phyloP scores from a whole-genome alignment of 2,329 filamentous ascomycete species.

The Phyllosticta ampelicida region DNA sequence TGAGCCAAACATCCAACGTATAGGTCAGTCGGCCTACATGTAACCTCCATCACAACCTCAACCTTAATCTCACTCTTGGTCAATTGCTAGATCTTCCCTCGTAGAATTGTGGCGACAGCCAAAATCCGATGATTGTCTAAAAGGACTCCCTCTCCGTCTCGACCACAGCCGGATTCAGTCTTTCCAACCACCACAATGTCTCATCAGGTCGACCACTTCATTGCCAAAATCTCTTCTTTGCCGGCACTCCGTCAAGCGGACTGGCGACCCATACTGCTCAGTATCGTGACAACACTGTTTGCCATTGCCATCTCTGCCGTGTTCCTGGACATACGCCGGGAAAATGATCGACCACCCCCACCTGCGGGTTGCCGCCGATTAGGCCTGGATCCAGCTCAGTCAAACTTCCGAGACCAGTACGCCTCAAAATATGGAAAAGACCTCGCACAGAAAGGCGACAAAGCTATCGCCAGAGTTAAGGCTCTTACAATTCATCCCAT shows the following conservation, averaged over 20 bases:
- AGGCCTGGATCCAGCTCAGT: slow-evolving; percentile 34
- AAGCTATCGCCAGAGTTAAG: slow-evolving; percentile 39
- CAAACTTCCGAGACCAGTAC: slow-evolving; percentile 48
- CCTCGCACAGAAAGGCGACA: slow-evolving; percentile 1
- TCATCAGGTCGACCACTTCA: not conserved
- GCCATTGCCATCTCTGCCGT: not conserved
- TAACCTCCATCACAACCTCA: not conserved
- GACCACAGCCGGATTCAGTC: not conserved
- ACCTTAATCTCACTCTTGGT: not conserved
- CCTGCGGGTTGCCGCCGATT: slow-evolving; percentile 42
- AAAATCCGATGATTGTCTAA: not conserved
- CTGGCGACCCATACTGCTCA: not conserved
- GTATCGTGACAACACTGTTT: not conserved
- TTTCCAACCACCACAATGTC: not conserved
- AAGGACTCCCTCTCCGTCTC: not conserved
- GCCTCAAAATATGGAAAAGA: slow-evolving; percentile 36
- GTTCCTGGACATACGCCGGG: slow-evolving; percentile 1
- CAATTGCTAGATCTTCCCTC: not conserved
- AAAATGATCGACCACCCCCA: slow-evolving; percentile 11
- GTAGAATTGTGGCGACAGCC: not conserved
- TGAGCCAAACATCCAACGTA: not conserved
- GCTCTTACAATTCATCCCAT: slow-evolving; percentile 73
- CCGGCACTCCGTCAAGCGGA: slow-evolving; percentile 16
- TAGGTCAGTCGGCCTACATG: not conserved
- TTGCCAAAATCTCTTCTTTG: not conserved